Evolutionary conservation across 306 rosid species (phyloP).

Genomic region (Malus sieversii): DNA sequence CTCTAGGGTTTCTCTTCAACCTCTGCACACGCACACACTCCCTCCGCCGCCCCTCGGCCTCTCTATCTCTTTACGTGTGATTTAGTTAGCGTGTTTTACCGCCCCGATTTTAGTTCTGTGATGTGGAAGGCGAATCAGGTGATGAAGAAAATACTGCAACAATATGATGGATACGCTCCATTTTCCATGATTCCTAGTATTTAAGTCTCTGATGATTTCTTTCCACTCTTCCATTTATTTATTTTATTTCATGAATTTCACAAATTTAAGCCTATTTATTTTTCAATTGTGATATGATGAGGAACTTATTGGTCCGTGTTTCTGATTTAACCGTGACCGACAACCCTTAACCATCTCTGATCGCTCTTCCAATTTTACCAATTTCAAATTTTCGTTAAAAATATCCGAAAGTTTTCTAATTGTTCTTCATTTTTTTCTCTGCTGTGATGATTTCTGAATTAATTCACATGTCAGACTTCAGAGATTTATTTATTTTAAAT

Average conservation of each 20-base stretch:
- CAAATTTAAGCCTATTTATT: background rate
- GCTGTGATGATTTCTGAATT: slow-evolving; percentile 51
- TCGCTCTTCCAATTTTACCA: slow-evolving; percentile 15
- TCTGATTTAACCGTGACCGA: slow-evolving; percentile 64
- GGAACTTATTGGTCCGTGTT: slow-evolving; percentile 62
- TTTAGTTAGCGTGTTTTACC: too few relatives aligned
- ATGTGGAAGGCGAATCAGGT: slow-evolving; percentile 19
- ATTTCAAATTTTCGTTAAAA: background rate
- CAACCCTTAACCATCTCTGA: slow-evolving; percentile 47
- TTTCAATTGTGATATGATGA: slow-evolving; percentile 47
- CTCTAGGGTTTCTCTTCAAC: background rate
- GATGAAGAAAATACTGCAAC: slow-evolving; percentile 83
- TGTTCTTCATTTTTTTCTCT: background rate
- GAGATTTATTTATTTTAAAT: slow-evolving; percentile 31
- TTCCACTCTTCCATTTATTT: too few relatives aligned
- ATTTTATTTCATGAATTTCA: background rate
- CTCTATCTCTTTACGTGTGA: background rate
- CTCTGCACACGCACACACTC: background rate
- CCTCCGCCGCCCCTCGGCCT: background rate
- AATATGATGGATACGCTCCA: slow-evolving; percentile 57
- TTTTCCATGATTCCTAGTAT: slow-evolving; percentile 58
- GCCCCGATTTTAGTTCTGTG: background rate
- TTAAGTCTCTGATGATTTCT: slow-evolving; percentile 83
- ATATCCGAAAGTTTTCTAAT: background rate
- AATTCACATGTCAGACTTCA: slow-evolving; percentile 93